Evolutionary conservation across 164 flowering plant species (phyloP), one percentile per base, ranked within the genome.

Genomic region (Aristolochia contorta): DNA sequence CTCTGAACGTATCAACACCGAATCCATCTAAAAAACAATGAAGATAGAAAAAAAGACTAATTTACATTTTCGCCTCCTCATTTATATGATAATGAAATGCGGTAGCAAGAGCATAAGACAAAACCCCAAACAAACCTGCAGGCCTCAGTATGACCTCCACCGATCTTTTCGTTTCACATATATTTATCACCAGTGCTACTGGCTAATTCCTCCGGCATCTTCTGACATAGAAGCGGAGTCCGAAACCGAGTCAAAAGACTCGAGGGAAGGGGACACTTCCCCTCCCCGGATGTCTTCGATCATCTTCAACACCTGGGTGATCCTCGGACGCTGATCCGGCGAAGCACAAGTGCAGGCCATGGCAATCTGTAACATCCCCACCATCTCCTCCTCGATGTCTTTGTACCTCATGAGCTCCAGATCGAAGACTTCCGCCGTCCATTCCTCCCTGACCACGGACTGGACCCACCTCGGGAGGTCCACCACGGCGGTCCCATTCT

Each of bases 361-460:
- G 0, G 84, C 97, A 13, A 91, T 71, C 79, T 91, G 97, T 65
- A 87, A 58, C 73, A 91, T 57, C 45, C 85, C 91, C 67, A 91
- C 95, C 97, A 91, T 85, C 62, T 87, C 97, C 73, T 91, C 93
- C 64, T 91, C 93, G 2, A 86, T 83, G 59, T 80, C 91, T 72
- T 83, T 86, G 59, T 86, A 87, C 80, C 89, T 80, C 97, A 87
- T 84, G 54, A 91, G 72, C 83, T 91, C 97, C 79, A 87, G 52
- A 72, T 91, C 96, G 46, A 91, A 91, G 30, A 91, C 96, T 81
- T 91, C 97, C 3, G 97, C 89, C 37, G 97, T 91, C 97, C 97
- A 91, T 59, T 91, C 97, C 71, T 91, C 97, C 67, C 96, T 79
- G 61, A 91, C 97, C 56, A 87, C 97, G 0, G 91, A 86, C 68